A percentile compares a stretch with the other conserved stretches of the same genome.
Evolutionary conservation across 176 grass and related monocot species (phyloP).

Genomic region (Themeda triandra): DNA sequence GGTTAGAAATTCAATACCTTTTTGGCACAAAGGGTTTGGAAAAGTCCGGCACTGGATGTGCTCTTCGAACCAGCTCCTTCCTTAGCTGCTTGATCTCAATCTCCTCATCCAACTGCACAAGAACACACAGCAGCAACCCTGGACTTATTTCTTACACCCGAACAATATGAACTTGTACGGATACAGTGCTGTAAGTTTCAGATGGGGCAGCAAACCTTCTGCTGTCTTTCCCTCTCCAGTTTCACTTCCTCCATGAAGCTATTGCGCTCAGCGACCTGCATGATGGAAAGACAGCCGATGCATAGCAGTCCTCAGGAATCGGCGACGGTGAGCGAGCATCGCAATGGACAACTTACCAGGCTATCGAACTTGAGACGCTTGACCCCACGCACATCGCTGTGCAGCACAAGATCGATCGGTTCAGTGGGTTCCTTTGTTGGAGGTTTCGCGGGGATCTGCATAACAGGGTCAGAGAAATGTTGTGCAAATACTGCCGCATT

Average conservation of each 20-base stretch:
- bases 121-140: no score
- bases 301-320: slow-evolving; percentile 14
- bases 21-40: slow-evolving; percentile 70
- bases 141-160: background rate
- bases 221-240: slow-evolving; percentile 52
- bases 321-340: background rate
- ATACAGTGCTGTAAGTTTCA: background rate
- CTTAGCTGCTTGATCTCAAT: no score
- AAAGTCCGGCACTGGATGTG: no score
- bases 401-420: slow-evolving; percentile 61
- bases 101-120: no score
- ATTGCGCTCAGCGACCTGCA: slow-evolving; percentile 52
- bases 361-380: slow-evolving; percentile 66
- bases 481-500: background rate
- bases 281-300: background rate
- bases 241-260: slow-evolving; percentile 64
- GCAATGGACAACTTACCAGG: slow-evolving; percentile 53
- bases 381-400: slow-evolving; percentile 55
- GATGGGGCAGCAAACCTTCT: slow-evolving; percentile 41
- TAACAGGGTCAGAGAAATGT: background rate
- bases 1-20: slow-evolving; percentile 26
- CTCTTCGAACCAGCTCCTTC: no score
- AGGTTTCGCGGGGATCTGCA: slow-evolving; percentile 45
- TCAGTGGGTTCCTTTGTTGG: slow-evolving; percentile 64
- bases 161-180: background rate